Base-by-base conservation (phyloP, 495 filamentous ascomycete genomes). In the Penicillium pancosmium region DNA sequence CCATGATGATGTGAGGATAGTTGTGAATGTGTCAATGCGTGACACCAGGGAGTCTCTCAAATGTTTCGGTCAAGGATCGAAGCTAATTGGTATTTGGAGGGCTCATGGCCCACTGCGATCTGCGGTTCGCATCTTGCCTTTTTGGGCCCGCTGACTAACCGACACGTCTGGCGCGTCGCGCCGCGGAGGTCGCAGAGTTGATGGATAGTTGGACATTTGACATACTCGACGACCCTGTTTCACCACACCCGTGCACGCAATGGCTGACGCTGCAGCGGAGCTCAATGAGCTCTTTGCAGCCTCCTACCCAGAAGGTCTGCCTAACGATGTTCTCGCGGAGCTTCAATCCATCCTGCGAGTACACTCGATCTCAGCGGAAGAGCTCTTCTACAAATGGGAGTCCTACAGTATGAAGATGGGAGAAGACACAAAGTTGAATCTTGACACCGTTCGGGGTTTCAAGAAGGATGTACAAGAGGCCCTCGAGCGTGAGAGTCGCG, bases 361-460 rank as follows among this genome's bases (percentile, higher is more conserved):
- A 16, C 90, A 96, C 72, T 81, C 82, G 18, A 82, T 97, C 55
- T 78, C 82, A 31, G 79, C 84, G 25, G 84, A 97, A 68, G 93
- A 98, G 64, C 80, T 97, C 16, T 96, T 89, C 70, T 97, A 87
- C 84, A 96, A 97, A 83, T 98, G 94, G 94, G 93, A 98, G 66
- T 91, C 91, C 0, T 98, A 97, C 79, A 89, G 86, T 68, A 88
- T 98, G 63, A 96, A 93, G 76, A 94, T 97, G 90, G 86, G 85
- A 5, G 89, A 93, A 19, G 87, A 91, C 60, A 86, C 84, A 43
- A 90, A 83, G 52, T 68, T 93, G 55, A 83, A 86, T 58, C 69
- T 92, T 25, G 81, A 87, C 16, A 90, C 82, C 1, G 82, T 89
- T 41, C 79, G 86, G 54, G 81, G 83, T 43, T 90, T 98, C 61